Evolutionary conservation across 2,329 filamentous ascomycete genomes (phyloP), one percentile per base, ranked within the genome.

Genomic region (Macrophomina pseudophaseolina): DNA sequence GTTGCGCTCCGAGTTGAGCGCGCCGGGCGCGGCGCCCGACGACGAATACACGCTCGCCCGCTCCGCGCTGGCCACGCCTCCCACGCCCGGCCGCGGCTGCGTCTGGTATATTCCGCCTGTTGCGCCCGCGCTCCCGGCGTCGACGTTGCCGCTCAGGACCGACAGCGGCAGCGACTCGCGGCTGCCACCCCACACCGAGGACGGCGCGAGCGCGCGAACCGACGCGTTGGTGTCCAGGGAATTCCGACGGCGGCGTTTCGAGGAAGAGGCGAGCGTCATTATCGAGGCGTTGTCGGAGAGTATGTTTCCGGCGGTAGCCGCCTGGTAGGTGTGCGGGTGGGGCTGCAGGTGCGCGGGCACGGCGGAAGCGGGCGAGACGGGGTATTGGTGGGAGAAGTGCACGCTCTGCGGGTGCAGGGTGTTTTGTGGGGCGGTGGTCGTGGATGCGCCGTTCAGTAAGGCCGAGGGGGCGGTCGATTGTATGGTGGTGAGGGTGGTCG

Each of bases 151-250:
- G 73, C 90, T 93, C 42, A 95, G 83, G 5, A 94, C 88, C 73
- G 90, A 93, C 32, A 95, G 82, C 0, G 92, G 92, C 1, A 95
- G 83, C 51, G 88, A 91, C 78, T 95, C 92, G 68, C 91, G 88
- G 73, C 90, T 93, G 51, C 91, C 91, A 52, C 92, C 92, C 84
- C 91, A 95, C 4, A 94, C 83, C 0, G 91, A 94, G 0, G 90
- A 92, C 0, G 92, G 92, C 1, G 92, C 91, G n/a, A 96, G 81
- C 2, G 92, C 92, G 51, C 92, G 90, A 46, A 95, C 91, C 0
- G 91, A 94, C 5, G 92, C 92, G 75, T 95, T 91, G 0, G 92
- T 95, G 76, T 95, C 92, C 79, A 94, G 88, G 35, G 91, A 94
- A 68, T 91, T 87, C 58, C 92, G 87, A 42, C 92, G 88, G 33